Base-by-base conservation (phyloP, 495 filamentous ascomycete genomes). In the Clavariopsis aquatica region DNA sequence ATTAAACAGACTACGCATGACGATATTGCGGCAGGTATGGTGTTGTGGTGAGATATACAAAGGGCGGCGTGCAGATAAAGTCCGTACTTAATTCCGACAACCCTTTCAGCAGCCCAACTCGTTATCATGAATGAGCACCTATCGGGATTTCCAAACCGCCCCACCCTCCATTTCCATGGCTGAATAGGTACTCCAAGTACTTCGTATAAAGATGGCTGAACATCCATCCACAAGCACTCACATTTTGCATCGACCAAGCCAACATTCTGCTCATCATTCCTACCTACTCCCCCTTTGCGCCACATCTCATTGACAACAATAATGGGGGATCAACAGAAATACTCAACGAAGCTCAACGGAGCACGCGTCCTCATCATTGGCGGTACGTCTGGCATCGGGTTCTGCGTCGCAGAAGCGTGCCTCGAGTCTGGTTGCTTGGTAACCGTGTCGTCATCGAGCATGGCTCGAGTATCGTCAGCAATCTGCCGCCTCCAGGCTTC, bases 351-450 rank as follows among this genome's bases (percentile, higher is more conserved):
- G 41, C 70, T 72, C 51, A 13, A 19, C 6, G 24, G 45, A 43
- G 23, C 58, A 12, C 54, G 57, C 68, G 49, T 72, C 56, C 70
- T 72, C 60, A 47, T 72, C 58, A 60, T 72, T n/a, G 70, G 70
- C 31, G 70, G 70, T 26, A 61, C 57, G 34, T 52, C 54, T 24
- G 75, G 75, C 61, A 72, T 77, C 28, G 75, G 75, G 49, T 76
- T 59, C 60, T 69, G 57, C 64, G 71, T 77, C 52, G 75, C 75
- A 59, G 72, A 74, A 69, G 74, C 74, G 17, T 62, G 61, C n/a
- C 62, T 77, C 64, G 75, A 76, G 52, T 49, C 57, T 49, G 71
- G 71, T 52, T 61, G 57, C 34, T 46, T 34, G 38, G 68, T 75
- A 52, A 72, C 60, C 49, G 68, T 77, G 60, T 73, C 74, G 41